Evolutionary conservation across 2,329 filamentous ascomycete genomes (phyloP).

Genomic region (Didymella exigua): DNA sequence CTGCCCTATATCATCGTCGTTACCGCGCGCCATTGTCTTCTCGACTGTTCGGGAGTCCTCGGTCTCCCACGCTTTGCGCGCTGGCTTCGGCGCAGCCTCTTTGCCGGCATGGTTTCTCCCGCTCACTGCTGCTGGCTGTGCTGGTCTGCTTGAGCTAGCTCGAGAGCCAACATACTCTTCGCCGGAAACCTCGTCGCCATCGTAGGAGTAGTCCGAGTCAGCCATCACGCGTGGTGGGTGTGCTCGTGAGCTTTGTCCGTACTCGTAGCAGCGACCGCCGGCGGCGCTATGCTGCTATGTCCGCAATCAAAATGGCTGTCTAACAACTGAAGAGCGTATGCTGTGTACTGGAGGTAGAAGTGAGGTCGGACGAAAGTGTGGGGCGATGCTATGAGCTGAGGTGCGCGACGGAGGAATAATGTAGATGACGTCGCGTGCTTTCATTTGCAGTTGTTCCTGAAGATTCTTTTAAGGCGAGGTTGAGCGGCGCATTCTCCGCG

Average conservation of each 20-base stretch:
- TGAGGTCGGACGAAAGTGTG: neutral
- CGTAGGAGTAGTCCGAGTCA: slow-evolving; percentile 74
- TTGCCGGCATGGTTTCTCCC: slow-evolving; percentile 31
- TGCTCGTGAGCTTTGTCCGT: neutral
- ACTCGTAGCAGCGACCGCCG: neutral
- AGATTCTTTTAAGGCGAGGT: neutral
- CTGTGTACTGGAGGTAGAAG: too few relatives aligned
- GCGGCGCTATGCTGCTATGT: neutral
- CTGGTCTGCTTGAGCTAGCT: slow-evolving; percentile 31
- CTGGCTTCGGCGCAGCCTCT: slow-evolving; percentile 46
- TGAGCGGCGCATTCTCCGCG: neutral
- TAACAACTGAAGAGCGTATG: neutral
- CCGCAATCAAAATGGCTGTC: neutral
- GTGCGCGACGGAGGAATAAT: slow-evolving; percentile 3
- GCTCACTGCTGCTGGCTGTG: slow-evolving; percentile 20
- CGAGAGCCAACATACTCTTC: slow-evolving; percentile 63
- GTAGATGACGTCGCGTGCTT: slow-evolving; percentile 12
- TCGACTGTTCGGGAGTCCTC: slow-evolving; percentile 57
- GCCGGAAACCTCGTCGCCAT: slow-evolving; percentile 65
- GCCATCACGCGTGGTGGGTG: slow-evolving; percentile 59
- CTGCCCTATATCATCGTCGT: slow-evolving; percentile 76
- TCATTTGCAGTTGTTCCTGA: neutral
- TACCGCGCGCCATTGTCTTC: slow-evolving; percentile 61
- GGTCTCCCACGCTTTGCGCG: slow-evolving; percentile 55
- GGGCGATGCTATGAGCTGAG: neutral